Base-by-base conservation (phyloP, 106 monocot genomes). In the Alisma plantagoaquatica region DNA sequence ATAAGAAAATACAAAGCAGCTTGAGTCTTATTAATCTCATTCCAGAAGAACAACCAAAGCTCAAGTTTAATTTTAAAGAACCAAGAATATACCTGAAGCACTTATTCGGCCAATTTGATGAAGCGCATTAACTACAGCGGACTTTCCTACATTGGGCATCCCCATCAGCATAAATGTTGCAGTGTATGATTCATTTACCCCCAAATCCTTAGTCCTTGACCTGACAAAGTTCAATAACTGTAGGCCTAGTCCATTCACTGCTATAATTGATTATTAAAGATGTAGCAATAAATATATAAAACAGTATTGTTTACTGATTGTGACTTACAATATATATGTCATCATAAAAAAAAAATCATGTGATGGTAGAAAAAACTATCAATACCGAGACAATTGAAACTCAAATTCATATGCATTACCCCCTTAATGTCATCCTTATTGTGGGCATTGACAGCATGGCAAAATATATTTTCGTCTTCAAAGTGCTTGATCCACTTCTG, bases 101-200 rank as follows among this genome's bases (percentile, higher is more conserved):
- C 56, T 62, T 45, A 80, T 80, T 44, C 92, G 79, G 14, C 92
- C 92, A 70, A 83, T 63, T 68, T 73, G 79, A 67, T 93, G 87
- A 71, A 83, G 56, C 30, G 69, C 65, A 77, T 87, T 93, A 31
- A 61, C 72, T 57, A 93, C 60, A 8, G 83, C 83, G 16, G 92
- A 93, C 63, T 93, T 93, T 20, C 87, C 92, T 47, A 83, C 82
- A 75, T 92, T 86, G 16, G 92, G 86, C 60, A 87, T 74, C 29
- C 92, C 86, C 26, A 74, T 76, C 64, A 92, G 60, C 50, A 92
- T 31, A 14, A 87, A 68, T 43, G 82, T 77, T 56, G 74, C 79
- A 51, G 83, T 83, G 41, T 65, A 72, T 27, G 30, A 46, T 18
- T 77, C 64, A 43, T 66, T 51, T 60, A 56, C 62, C 61, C 70